Evolutionary conservation across 495 filamentous ascomycete genomes (phyloP), one percentile per base, ranked within the genome.

Genomic region (Haplographium delicatum): DNA sequence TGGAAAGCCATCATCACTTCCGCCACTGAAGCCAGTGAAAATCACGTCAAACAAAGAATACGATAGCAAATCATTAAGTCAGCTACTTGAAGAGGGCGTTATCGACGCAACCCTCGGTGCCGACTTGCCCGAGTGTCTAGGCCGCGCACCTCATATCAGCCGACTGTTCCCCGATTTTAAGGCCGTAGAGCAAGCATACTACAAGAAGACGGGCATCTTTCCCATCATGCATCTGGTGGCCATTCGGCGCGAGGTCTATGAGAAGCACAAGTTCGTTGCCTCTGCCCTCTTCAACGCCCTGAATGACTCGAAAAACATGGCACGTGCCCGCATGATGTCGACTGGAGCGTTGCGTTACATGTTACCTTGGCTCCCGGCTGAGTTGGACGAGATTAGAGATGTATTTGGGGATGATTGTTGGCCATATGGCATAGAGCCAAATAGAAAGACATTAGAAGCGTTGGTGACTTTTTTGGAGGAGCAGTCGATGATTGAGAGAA

Each of bases 151-250:
- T 5, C 58, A 72, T 51, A 47, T 72, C 19, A 41, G 46, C 20
- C 59, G 60, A 3, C 49, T 72, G 30, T 71, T 71, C 42, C 66
- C 68, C 1, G 54, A 72, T 50, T 64, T 69, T 51, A 65, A 64
- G 44, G 60, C 63, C 23, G 63, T 58, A 4, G 67, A 70, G 53
- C 64, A 58, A 44, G 49, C 56, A 13, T 72, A 70, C 47, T 72
- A 57, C 55, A 54, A 58, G 40, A 18, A 54, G 23, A 66, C 57
- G 9, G 65, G 66, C 13, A 66, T 71, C 13, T 72, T 71, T 50
- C 69, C 67, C 9, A 71, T 71, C 47, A 71, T 72, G 69, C 69
- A 71, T 53, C 19, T 63, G 2, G 61, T 71, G 13, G 68, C 55
- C 15, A 50, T 72, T 8, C 48, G 58, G 24, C 28, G 63, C 5